These are phyloP conservation scores for Nemania sp. DNA, from an alignment of 2,329 filamentous ascomycete species.

Conservation along the genomic window DNA sequence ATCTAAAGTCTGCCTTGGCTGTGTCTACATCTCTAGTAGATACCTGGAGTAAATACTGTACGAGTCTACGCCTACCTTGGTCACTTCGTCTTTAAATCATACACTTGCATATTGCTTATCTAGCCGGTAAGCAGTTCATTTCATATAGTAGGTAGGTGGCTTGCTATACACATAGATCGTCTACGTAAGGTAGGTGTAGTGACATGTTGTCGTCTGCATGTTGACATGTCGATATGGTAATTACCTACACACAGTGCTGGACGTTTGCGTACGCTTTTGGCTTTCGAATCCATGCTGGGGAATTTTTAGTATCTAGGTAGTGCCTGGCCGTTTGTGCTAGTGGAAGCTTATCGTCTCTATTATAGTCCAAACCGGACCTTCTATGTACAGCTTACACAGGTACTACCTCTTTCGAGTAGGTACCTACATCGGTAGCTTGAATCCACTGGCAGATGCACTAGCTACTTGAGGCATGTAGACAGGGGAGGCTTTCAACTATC, in stretches of 20 bases:
- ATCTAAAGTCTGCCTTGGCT: conserved; percentile 9
- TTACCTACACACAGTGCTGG: no score
- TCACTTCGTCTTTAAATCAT: not conserved
- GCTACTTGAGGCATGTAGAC: conserved; percentile 13
- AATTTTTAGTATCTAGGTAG: not conserved
- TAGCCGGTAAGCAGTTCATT: no score
- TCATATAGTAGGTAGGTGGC: no score
- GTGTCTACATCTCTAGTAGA: not conserved
- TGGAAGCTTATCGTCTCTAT: conserved; percentile 13
- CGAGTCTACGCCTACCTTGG: no score
- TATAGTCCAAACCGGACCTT: not conserved
- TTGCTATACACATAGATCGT: no score
- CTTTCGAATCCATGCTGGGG: not conserved
- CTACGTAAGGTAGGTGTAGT: no score
- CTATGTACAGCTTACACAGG: no score
- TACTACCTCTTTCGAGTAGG: not conserved
- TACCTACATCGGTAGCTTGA: not conserved
- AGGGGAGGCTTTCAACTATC: no score
- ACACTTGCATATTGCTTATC: not conserved
- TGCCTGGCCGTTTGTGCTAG: conserved; percentile 18
- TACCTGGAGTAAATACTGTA: no score
- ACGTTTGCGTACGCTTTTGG: not conserved
- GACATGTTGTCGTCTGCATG: not conserved
- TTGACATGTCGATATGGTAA: not conserved
- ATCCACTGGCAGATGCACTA: conserved; percentile 3